Base-by-base conservation (phyloP, 1,284 basidiomycete species). In the Rhodotorula sp. region DNA sequence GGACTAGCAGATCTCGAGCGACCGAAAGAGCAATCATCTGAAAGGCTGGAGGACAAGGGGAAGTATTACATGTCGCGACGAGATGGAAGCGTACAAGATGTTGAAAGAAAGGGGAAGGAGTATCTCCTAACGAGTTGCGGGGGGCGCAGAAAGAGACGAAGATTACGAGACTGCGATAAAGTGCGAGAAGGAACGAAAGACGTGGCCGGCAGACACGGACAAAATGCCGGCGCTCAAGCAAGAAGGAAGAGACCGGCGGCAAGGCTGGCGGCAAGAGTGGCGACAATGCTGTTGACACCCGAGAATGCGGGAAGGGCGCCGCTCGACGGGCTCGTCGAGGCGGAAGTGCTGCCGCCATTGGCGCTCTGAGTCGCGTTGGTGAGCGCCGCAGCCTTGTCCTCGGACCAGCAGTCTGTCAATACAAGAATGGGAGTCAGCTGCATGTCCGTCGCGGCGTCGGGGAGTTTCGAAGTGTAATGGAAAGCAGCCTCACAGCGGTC, bases 401-500 rank as follows among this genome's bases (percentile, higher is more conserved):
- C 67, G 64, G 44, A 60, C 72, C 69, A 68, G 66, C 72, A 69
- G 51, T 69, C 71, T 72, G 59, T 10, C 4, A 1, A 7, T 5
- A 8, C 15, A 46, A 20, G 6, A 2, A 4, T 22, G 10, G 60
- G 48, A 3, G 8, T 18, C 6, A n/a, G 18, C 6, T 15, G 10
- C 37, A 42, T 42, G 37, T 42, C 37, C 37, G 37, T 14, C 37
- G 37, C 3, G 1, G 37, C 14, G 37, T 42, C n/a, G 14, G 15
- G 6, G 5, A 54, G 53, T 15, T 29, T 22, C n/a, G 8, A n/a
- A 24, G 14, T 5, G 26, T 5, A 18, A 3, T 1, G 37, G 37
- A 14, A n/a, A 57, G 59, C 15, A 56, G 6, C 51, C 66, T 30
- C 42, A 75, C 73, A 83, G 26, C 78, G 78, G 54, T 77, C 59